Evolutionary conservation across 164 flowering plant genomes (phyloP).

Genomic region (Annona squamosa): DNA sequence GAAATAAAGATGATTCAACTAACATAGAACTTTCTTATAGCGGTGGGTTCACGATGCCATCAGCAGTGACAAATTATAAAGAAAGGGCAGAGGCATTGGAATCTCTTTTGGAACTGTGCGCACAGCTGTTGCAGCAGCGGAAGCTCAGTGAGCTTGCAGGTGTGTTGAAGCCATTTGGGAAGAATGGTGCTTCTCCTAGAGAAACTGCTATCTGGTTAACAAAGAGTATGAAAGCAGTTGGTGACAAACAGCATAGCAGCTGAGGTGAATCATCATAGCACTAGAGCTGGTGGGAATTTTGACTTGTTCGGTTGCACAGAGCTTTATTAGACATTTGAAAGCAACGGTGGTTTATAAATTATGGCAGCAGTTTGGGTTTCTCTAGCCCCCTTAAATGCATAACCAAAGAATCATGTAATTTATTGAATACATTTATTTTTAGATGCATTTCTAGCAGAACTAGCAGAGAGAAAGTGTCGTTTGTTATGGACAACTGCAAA

Average conservation of each 20-base stretch:
- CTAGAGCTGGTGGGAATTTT: not conserved
- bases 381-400: no score
- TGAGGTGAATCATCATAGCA: not conserved
- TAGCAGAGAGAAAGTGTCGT: no score
- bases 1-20: not conserved
- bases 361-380: conserved; percentile 9
- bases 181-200: conserved; percentile 62
- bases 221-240: conserved; percentile 34
- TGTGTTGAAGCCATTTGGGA: conserved; percentile 60
- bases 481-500: no score
- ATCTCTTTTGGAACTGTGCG: conserved; percentile 52
- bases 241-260: not conserved
- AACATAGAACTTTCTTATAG: not conserved
- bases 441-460: no score
- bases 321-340: not conserved
- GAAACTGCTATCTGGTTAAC: conserved; percentile 83
- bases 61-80: not conserved
- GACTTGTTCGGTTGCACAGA: not conserved
- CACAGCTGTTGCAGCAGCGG: conserved; percentile 37
- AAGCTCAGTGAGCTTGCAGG: conserved; percentile 60
- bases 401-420: no score
- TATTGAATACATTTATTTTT: no score
- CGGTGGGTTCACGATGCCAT: not conserved
- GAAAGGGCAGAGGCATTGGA: conserved; percentile 51
- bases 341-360: conserved; percentile 6